phyloP scores from a whole-genome alignment of 75 land plant genomes.

The Adiantum capillusveneris region DNA sequence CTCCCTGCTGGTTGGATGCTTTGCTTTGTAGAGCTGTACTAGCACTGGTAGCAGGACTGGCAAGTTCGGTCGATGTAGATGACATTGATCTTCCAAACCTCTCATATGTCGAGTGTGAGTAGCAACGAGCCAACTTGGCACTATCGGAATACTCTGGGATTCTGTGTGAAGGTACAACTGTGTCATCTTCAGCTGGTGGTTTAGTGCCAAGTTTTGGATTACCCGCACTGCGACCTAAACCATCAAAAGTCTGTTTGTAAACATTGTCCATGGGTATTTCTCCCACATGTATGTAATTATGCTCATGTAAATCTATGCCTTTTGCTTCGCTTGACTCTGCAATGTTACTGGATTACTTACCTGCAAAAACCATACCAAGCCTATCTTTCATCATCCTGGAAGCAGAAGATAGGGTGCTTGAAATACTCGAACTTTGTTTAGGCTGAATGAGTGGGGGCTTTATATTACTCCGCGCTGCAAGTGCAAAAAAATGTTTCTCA shows the following conservation, averaged over 20 bases:
- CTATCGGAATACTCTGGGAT: not conserved
- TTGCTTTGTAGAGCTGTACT: not conserved
- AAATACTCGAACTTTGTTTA: not conserved
- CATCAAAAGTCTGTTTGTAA: not conserved
- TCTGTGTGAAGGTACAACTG: not conserved
- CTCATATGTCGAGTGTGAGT: slow-evolving; percentile 4
- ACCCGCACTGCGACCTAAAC: not conserved
- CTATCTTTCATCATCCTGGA: slow-evolving; percentile 36
- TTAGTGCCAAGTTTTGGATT: not conserved
- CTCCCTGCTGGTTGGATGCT: not conserved
- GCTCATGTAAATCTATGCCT: no score
- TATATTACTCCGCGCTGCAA: not conserved
- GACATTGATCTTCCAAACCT: not conserved
- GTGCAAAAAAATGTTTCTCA: not conserved
- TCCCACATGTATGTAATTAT: no score
- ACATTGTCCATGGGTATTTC: no score
- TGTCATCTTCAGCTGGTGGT: not conserved
- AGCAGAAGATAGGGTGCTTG: slow-evolving; percentile 20
- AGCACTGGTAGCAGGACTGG: not conserved
- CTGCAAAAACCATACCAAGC: slow-evolving; percentile 39
- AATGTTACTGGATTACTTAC: no score
- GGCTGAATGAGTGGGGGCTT: not conserved
- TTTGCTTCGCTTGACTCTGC: no score
- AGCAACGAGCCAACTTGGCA: slow-evolving; percentile 1
- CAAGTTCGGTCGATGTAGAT: not conserved